Base-by-base conservation (phyloP, 176 grass and related monocot species). In the Lolium rigidum region DNA sequence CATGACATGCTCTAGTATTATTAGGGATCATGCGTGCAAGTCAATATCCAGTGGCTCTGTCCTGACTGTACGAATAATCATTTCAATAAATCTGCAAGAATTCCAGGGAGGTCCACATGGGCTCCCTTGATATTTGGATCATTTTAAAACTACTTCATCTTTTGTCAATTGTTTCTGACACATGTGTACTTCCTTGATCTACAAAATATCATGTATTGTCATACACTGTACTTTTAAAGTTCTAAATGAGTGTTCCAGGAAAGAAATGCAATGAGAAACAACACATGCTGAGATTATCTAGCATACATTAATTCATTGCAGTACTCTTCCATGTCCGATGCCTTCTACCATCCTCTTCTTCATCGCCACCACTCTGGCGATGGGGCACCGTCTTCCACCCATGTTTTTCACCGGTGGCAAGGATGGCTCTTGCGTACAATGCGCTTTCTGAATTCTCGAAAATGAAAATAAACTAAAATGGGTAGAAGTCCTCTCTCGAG, bases 11-110 rank as follows among this genome's bases (percentile, higher is more conserved):
- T 67, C 62, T 65, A 35, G 31, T 35, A 15, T 63, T 63, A 63
- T 65, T 65, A 65, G 62, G 12, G 62, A 31, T 87, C 9, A 61
- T 24, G n/a, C 21, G 31, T 38, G 61, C 14, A 54, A 67, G 15
- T 17, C 22, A 70, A 61, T 59, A 18, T 47, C 50, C 70, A 82
- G 35, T 67, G 21, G 18, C 10, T 68, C 60, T 57, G 12, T 31
- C 47, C 16, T 66, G 47, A n/a, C 14, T 82, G 16, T 9, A 15
- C 25, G 17, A 46, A 49, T 44, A 28, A 31, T 16, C 78, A 80
- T 65, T 43, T 66, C 46, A 81, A 68, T 67, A 66, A 67, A 81
- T 54, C 6, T 52, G 63, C 47, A 41, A 78, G 37, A 70, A 83
- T 58, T 14, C 3, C 39, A 74, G 57, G 56, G 37, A 70, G 65